A percentile compares a stretch with the other conserved stretches of the same genome.
phyloP scores from a whole-genome alignment of 2,329 filamentous ascomycete genomes.

The Colletotrichum noveboracense region DNA sequence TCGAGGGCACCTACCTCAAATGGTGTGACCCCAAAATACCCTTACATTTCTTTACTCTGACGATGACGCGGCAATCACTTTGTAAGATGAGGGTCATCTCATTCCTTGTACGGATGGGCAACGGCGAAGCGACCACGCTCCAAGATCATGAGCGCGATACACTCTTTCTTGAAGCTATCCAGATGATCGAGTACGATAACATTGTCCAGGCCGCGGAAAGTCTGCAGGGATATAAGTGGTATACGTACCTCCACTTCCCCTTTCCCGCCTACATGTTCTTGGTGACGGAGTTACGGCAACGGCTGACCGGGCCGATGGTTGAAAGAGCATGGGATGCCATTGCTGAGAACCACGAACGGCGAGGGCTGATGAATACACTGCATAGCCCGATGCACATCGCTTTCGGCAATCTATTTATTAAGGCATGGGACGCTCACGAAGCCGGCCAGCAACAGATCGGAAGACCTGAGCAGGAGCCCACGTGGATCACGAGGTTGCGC shows the following conservation, averaged over 20 bases:
- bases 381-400: conserved; percentile 62
- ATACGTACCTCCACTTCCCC: conserved; percentile 63
- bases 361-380: conserved; percentile 53
- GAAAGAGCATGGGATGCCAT: conserved; percentile 66
- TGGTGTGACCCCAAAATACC: conserved; percentile 64
- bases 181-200: conserved; percentile 66
- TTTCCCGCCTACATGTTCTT: conserved; percentile 67
- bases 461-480: conserved; percentile 45
- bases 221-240: conserved; percentile 62
- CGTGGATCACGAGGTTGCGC: conserved; percentile 53
- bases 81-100: conserved; percentile 62
- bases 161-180: conserved; percentile 59
- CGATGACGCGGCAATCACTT: conserved; percentile 60
- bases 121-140: conserved; percentile 40
- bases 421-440: conserved; percentile 66
- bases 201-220: conserved; percentile 56
- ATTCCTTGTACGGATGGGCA: conserved; percentile 56
- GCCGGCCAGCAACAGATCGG: conserved; percentile 51
- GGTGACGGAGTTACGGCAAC: conserved; percentile 58
- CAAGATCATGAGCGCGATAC: conserved; percentile 54
- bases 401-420: conserved; percentile 63
- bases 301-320: conserved; percentile 58
- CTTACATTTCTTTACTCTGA: conserved; percentile 62
- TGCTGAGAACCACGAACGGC: conserved; percentile 57
- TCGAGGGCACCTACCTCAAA: conserved; percentile 61